Percentiles rank a stretch among this genome's conserved stretches.
Conservation (phyloP, 108 stramenopile genomes). For the Halocafeteria seosinensis region DNA sequence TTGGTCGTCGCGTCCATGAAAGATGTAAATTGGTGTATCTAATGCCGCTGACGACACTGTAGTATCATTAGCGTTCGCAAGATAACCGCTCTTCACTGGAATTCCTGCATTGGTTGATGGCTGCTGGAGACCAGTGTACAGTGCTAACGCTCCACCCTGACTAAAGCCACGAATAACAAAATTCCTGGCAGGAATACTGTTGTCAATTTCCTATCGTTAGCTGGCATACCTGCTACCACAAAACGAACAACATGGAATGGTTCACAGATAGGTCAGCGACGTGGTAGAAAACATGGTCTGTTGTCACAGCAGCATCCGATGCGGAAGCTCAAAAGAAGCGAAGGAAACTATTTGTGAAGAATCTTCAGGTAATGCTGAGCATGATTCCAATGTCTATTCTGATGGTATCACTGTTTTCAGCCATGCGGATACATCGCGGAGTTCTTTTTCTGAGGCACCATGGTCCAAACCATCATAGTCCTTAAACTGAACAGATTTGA, state of each 20-base stretch:
- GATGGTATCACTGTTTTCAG: not conserved
- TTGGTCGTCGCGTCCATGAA: not conserved
- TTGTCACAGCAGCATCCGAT: too few species aligned
- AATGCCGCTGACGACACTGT: too few species aligned
- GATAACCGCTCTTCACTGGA: not conserved
- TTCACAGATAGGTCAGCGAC: too few species aligned
- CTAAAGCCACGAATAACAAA: slow-evolving; percentile 78
- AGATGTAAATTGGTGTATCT: too few species aligned
- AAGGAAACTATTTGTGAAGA: too few species aligned
- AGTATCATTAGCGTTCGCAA: not conserved
- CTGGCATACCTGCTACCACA: too few species aligned
- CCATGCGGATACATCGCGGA: not conserved
- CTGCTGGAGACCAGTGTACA: slow-evolving; percentile 57
- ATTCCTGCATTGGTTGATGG: not conserved
- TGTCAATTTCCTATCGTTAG: slow-evolving; percentile 48
- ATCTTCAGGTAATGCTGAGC: too few species aligned
- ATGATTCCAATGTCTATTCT: too few species aligned
- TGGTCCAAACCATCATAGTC: not conserved
- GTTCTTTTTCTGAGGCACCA: not conserved
- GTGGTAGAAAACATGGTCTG: too few species aligned
- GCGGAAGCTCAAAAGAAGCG: too few species aligned
- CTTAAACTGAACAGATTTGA: not conserved
- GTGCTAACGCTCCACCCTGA: slow-evolving; percentile 68
- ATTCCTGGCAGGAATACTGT: slow-evolving; percentile 46
- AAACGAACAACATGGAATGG: too few species aligned